Base-by-base conservation (phyloP, 257 asterid species). In the Solanum dulcamara region DNA sequence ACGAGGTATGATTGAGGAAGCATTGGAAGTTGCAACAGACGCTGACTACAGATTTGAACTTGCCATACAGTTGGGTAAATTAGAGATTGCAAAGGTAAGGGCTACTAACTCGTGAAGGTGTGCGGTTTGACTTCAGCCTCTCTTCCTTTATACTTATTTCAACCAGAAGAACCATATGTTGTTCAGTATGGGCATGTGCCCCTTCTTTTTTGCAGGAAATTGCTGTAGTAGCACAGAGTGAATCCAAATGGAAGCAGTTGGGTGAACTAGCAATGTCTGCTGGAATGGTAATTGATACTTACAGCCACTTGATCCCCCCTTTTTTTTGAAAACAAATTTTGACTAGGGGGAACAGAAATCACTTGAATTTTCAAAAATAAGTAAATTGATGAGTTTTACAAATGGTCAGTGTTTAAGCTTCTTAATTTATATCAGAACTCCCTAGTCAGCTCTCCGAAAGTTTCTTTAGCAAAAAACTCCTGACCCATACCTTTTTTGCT, bases 21-120 rank as follows among this genome's bases (percentile, higher is more conserved):
- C 99, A 80, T 89, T 97, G 72, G 96, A 92, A 89, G 93, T 97
- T 86, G 99, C 99, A 46, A 94, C 98, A 64, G 99, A 94, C 57
- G 93, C 98, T 38, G 99, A 97, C 86, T 95, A 97, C 92, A 93
- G 96, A 93, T 97, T 97, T 91, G 99, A 97, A 89, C 91, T 97
- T 40, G 98, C 99, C 88, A 92, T 97, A 87, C 99, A 95, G 87
- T 91, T 97, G 42, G 96, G 99, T 85, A 94, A 90, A 86, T 93
- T 97, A 84, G 98, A 91, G 32, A 94, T 92, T 88, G 99, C 99
- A 15, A 89, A 95, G 98, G 99, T 94, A 90, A 85, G 68, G 80
- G 67, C 77, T 74, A 40, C 64, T 26, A 51, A 82, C 86, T 81
- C 64, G 55, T 81, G 37, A 37, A 46, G 59, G 35, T 18, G 13